Conservation (phyloP, 108 stramenopile species). For the Pseudonitzschia delicatissima region DNA sequence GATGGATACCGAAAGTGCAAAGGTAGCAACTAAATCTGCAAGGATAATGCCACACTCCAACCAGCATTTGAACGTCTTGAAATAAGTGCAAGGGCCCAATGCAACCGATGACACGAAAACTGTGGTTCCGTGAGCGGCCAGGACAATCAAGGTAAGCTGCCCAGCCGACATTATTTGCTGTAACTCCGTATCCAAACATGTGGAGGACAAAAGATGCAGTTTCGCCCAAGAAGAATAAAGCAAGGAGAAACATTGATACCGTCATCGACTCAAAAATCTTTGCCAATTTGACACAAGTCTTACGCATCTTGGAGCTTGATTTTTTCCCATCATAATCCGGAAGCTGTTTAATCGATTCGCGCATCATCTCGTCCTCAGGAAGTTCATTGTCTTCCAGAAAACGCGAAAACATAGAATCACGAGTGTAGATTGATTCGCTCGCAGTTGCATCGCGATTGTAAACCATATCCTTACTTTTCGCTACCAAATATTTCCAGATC, state of each 20-base stretch:
- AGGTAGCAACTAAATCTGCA: conserved; percentile 12
- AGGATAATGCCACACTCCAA: conserved; percentile 18
- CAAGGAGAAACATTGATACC: conserved; percentile 23
- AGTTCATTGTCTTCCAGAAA: too few species aligned
- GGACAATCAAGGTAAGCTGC: neutral
- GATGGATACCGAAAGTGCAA: conserved; percentile 9
- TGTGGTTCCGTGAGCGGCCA: conserved; percentile 17
- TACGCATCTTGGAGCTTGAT: neutral
- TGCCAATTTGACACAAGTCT: neutral
- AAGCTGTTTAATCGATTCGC: too few species aligned
- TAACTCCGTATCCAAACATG: neutral
- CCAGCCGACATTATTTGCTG: conserved; percentile 7
- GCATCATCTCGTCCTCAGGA: too few species aligned
- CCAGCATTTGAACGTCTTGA: conserved; percentile 7
- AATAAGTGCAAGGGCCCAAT: conserved; percentile 9
- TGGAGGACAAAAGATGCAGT: conserved; percentile 9
- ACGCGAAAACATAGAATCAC: too few species aligned
- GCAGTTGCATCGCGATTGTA: too few species aligned
- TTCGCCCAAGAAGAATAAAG: conserved; percentile 12
- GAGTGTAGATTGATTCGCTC: too few species aligned
- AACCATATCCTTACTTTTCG: neutral
- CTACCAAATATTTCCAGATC: conserved; percentile 26
- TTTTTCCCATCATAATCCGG: too few species aligned
- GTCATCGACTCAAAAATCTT: conserved; percentile 27
- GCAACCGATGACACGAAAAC: conserved; percentile 14